Conservation (phyloP, 1,284 basidiomycete species). For the Coniophora puteana region DNA sequence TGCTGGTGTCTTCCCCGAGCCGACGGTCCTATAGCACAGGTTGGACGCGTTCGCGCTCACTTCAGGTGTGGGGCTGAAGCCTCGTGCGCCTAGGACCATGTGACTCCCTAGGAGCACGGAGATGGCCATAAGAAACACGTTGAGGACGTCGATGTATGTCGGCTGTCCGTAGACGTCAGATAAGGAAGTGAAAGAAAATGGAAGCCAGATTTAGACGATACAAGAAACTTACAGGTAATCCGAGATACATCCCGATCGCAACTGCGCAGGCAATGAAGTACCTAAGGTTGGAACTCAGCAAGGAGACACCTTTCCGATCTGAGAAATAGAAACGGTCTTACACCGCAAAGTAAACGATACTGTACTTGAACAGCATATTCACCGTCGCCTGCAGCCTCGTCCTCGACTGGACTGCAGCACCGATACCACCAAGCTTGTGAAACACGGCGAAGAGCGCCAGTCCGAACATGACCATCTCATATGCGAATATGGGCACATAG, state of each 20-base stretch:
- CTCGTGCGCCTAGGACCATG: slow-evolving; percentile 4
- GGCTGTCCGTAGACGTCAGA: slow-evolving; percentile 3
- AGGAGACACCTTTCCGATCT: neutral
- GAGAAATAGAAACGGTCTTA: slow-evolving; percentile 1
- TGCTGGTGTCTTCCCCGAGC: too few relatives aligned
- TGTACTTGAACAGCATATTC: slow-evolving; percentile 5
- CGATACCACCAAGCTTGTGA: slow-evolving; percentile 3
- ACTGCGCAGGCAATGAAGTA: slow-evolving; percentile 6
- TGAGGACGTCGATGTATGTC: slow-evolving; percentile 6
- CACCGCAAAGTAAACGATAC: slow-evolving; percentile 9
- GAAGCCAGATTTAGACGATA: too few relatives aligned
- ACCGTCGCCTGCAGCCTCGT: slow-evolving; percentile 5
- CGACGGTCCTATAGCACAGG: too few relatives aligned
- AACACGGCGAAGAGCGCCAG: slow-evolving; percentile 4
- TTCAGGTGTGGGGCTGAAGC: slow-evolving; percentile 9
- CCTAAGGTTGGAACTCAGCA: neutral
- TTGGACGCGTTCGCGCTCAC: too few relatives aligned
- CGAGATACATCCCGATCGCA: slow-evolving; percentile 6
- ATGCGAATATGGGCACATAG: slow-evolving; percentile 6
- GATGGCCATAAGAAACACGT: slow-evolving; percentile 6
- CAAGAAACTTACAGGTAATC: slow-evolving; percentile 7
- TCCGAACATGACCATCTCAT: slow-evolving; percentile 5
- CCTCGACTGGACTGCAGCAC: too few relatives aligned
- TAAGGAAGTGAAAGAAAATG: neutral
- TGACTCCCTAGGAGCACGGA: slow-evolving; percentile 6